Base-by-base conservation (phyloP, 2,329 filamentous ascomycete species). In the Pseudogymnoascus sp. region DNA sequence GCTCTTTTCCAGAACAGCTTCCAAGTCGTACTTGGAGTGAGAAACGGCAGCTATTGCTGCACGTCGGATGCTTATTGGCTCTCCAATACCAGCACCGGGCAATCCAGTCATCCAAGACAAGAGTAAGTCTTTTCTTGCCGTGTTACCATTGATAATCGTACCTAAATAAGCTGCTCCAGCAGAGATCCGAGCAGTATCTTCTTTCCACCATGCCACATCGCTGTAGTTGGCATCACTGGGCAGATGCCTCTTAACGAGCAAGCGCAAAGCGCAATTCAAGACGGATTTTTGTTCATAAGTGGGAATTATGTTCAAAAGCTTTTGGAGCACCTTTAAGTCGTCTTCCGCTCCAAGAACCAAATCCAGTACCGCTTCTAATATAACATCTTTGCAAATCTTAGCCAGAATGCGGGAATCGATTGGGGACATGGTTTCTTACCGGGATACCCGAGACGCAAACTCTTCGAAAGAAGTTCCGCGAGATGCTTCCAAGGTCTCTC, bases 91-190 rank as follows among this genome's bases (percentile, higher is more conserved):
- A 51, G 86, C 86, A 0, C 85, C 87, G 8, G 84, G 83, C 29
- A 84, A 81, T 58, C 79, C 80, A 10, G 83, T 81, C 41, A 91
- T 79, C 88, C 89, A 93, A 36, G 79, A 76, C 8, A 84, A 71
- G 0, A 92, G 73, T 62, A 85, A 76, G 7, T 75, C 76, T 64
- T 78, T 81, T n/a, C 84, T 75, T 13, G 72, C 69, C 13, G 79
- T 72, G 60, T 82, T 78, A n/a, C 76, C 70, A 0, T 73, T 73
- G 2, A 86, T 71, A 0, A 89, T 67, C 0, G 70, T 68, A 55
- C 76, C 74, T 17, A 92, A 74, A 15, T 89, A 71, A 3, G 80
- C 79, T 15, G 88, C 83, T 36, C 81, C 80, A 3, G 84, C 85
- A 41, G 82, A 80, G 12, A 91, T 76, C 1, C 71, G 13, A n/a